Conservation (phyloP, 169 alveolate genomes). For the Sarcocystis neurona region DNA sequence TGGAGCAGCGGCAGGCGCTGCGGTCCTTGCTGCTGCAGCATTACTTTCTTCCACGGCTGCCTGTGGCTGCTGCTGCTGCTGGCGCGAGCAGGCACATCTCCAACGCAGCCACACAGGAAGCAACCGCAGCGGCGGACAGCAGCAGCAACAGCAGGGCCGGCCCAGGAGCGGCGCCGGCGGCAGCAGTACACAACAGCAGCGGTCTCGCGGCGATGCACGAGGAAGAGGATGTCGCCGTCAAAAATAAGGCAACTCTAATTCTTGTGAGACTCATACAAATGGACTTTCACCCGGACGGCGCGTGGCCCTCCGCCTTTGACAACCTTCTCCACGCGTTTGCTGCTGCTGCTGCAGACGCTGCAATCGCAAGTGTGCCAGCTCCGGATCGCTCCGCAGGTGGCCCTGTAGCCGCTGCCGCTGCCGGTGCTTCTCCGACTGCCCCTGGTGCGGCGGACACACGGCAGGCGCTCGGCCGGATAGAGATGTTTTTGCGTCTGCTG, state of each 20-base stretch:
- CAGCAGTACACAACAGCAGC: too few species aligned
- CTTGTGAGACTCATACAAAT: neutral
- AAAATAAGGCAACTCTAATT: neutral
- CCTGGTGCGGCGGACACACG: too few species aligned
- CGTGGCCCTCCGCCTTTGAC: slow-evolving; percentile 17
- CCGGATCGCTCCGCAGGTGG: neutral
- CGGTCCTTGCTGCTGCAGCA: neutral
- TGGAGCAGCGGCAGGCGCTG: neutral
- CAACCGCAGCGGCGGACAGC: too few species aligned
- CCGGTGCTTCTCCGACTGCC: too few species aligned
- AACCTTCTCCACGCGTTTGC: neutral
- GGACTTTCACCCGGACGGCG: slow-evolving; percentile 11
- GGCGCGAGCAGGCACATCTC: too few species aligned
- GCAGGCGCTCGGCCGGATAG: neutral
- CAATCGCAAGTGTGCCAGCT: neutral
- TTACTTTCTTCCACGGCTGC: neutral
- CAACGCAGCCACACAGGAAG: too few species aligned
- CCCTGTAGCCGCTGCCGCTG: neutral
- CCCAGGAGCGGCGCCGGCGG: too few species aligned
- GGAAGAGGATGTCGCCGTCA: slow-evolving; percentile 13
- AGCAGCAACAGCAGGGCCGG: too few species aligned
- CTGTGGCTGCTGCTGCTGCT: too few species aligned
- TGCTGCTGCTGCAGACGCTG: neutral
- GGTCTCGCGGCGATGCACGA: too few species aligned
- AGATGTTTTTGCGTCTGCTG: neutral